Evolutionary conservation across 2,329 filamentous ascomycete species (phyloP).

Genomic region (Calonectria fujianensis): DNA sequence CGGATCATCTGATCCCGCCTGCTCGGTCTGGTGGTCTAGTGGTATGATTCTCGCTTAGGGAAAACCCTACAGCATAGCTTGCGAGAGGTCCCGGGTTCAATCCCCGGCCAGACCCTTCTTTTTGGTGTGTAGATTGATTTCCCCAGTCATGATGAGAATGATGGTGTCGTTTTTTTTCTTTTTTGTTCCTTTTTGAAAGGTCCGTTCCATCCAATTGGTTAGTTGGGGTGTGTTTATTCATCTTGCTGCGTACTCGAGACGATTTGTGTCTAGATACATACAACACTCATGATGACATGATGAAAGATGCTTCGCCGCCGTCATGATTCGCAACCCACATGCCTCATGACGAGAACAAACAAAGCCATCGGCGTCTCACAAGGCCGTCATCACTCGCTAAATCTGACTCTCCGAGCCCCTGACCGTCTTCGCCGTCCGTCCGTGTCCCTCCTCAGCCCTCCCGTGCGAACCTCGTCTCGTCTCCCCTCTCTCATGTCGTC

Average conservation of each 20-base stretch:
- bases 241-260: background rate
- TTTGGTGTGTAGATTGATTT: conserved; percentile 40
- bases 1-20: conserved; percentile 34
- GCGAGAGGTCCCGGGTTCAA: conserved; percentile 69
- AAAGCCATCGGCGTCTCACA: background rate
- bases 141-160: background rate
- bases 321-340: background rate
- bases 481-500: background rate
- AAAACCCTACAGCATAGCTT: conserved; percentile 61
- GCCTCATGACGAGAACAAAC: background rate
- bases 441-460: conserved; percentile 5
- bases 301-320: background rate
- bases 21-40: conserved; percentile 75
- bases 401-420: conserved; percentile 25
- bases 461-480: background rate
- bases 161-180: background rate
- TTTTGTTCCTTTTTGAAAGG: background rate
- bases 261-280: too few relatives aligned
- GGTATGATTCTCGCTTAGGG: conserved; percentile 85
- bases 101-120: conserved; percentile 65
- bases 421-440: background rate
- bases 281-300: background rate
- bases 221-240: background rate
- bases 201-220: too few relatives aligned
- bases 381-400: background rate